Base-by-base conservation (phyloP, 306 rosid genomes). In the Quillaja saponaria region DNA sequence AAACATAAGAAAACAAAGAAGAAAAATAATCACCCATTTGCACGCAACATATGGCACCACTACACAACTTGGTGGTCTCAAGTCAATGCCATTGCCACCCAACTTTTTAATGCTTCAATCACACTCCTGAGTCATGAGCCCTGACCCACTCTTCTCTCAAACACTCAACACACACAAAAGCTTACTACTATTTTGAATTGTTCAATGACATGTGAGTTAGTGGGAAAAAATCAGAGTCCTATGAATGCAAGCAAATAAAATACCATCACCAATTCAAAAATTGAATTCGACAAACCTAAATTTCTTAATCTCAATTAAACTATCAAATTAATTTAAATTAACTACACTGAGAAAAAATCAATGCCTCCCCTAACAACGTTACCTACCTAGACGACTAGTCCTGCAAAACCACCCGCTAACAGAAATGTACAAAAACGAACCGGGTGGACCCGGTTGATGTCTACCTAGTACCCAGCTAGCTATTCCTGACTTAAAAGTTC, bases 321-420 rank as follows among this genome's bases (percentile, higher is more conserved):
- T 41, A 40, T 70, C 52, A 61, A 50, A 62, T 62, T 55, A 66
- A 1, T 51, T 13, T 33, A 68, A 67, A 61, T 46, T 41, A 64
- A 38, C 58, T 68, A 63, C 44, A 5, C 42, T 58, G 64, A 58
- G 70, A 54, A 73, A 58, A 72, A 78, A 73, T 53, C 70, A 61
- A 71, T 58, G 67, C 50, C 63, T 66, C 65, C 75, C 84, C 78
- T 73, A 25, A 35, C 61, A 48, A 73, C 19, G 61, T 44, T 25
- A 58, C 66, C 69, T 28, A 59, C 63, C 77, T 16, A 61, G 18
- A 58, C 53, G 52, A 41, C 67, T 61, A 65, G 7, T 55, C 53
- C 68, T 72, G 55, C 42, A 57, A 39, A 40, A 53, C 55, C 34
- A 0, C 14, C 55, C 34, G 0, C 14, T 15, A 42, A 65, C 44